Percentiles rank a stretch among this genome's conserved stretches.
These are phyloP conservation scores for Ehretia macrophylla DNA, from an alignment of 257 asterid genomes.

Conservation along the genomic window DNA sequence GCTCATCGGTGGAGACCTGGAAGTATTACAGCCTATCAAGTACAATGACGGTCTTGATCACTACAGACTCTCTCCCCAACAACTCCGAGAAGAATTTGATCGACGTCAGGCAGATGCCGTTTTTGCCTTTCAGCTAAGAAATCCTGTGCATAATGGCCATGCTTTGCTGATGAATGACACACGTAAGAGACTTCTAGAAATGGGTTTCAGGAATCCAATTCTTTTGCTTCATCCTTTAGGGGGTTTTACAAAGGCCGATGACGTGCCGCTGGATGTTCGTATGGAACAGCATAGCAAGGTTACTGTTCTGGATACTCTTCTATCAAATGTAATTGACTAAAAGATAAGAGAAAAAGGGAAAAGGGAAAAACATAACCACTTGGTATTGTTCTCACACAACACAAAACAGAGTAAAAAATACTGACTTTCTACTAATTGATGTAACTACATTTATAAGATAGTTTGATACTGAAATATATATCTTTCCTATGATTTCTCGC, in stretches of 20 bases:
- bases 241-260: conserved; percentile 13
- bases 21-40: conserved; percentile 9
- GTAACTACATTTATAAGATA: too few species aligned
- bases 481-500: too few species aligned
- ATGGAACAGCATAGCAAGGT: conserved; percentile 14
- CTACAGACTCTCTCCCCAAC: conserved; percentile 8
- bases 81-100: conserved; percentile 10
- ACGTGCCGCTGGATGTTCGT: conserved; percentile 10
- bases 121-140: conserved; percentile 13
- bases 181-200: conserved; percentile 6
- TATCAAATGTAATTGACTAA: background rate
- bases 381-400: too few species aligned
- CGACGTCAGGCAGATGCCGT: conserved; percentile 11
- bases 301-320: background rate
- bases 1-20: conserved; percentile 13
- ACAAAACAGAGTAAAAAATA: too few species aligned
- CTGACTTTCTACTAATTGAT: too few species aligned
- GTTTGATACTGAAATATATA: too few species aligned
- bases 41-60: conserved; percentile 14
- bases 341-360: background rate
- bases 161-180: conserved; percentile 12
- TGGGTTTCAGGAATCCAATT: conserved; percentile 13
- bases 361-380: background rate
- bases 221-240: conserved; percentile 18
- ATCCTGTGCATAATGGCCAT: conserved; percentile 13